These are phyloP conservation scores for Elaeis oleifera DNA, from an alignment of 202 grass and related monocot genomes.

Conservation along the genomic window DNA sequence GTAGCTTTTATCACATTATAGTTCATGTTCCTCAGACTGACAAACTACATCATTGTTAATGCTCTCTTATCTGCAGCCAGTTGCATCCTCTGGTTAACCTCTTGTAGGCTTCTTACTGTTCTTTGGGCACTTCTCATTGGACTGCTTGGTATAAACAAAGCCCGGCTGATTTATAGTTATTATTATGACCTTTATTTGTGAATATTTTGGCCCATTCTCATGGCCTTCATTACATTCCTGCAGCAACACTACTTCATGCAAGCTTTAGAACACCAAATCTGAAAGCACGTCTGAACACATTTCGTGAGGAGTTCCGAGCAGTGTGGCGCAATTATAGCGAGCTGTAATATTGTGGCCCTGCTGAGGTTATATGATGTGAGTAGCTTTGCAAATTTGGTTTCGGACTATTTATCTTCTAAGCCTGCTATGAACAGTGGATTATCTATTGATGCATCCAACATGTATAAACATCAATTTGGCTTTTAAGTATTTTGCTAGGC, in stretches of 20 bases:
- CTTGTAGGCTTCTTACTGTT: slow-evolving; percentile 71
- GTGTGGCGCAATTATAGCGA: slow-evolving; percentile 91
- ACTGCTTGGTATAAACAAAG: slow-evolving; percentile 45
- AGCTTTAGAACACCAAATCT: slow-evolving; percentile 94
- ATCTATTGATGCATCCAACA: too few species aligned
- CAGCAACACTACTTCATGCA: slow-evolving; percentile 81
- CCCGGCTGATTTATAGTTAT: slow-evolving; percentile 8
- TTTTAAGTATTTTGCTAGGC: too few species aligned
- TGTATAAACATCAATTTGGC: too few species aligned
- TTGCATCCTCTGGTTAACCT: slow-evolving; percentile 89
- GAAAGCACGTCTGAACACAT: slow-evolving; percentile 95
- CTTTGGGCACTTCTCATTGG: slow-evolving; percentile 79
- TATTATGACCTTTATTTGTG: neutral
- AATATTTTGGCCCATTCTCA: slow-evolving; percentile 8
- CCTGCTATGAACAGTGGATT: too few species aligned
- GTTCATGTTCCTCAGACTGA: neutral
- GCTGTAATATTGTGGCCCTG: slow-evolving; percentile 37
- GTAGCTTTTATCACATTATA: neutral
- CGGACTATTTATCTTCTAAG: neutral
- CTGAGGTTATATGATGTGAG: slow-evolving; percentile 22
- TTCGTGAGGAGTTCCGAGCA: slow-evolving; percentile 89
- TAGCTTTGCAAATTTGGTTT: neutral
- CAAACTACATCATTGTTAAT: neutral
- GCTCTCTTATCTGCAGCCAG: slow-evolving; percentile 54
- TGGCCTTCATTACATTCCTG: slow-evolving; percentile 20